Percentiles rank a stretch among this genome's conserved stretches.
Conservation (phyloP, 2,329 filamentous ascomycete genomes). For the Nigrospora osmanthi region DNA sequence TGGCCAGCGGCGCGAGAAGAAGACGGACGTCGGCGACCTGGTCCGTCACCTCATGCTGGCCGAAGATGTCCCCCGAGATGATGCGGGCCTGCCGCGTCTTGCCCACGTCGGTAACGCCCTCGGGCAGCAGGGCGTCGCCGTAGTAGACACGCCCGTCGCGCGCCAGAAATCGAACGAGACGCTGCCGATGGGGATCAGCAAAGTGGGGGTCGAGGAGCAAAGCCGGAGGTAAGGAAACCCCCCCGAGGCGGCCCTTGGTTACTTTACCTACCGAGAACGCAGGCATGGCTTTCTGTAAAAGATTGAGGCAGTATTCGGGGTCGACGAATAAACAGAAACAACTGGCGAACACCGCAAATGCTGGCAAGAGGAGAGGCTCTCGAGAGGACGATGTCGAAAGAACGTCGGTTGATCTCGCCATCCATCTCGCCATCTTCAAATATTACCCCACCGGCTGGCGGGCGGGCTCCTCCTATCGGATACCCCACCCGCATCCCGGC, state of each 20-base stretch:
- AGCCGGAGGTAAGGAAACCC: background rate
- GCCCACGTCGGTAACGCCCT: conserved; percentile 50
- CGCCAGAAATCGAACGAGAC: conserved; percentile 66
- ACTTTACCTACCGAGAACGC: conserved; percentile 31
- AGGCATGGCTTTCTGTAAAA: conserved; percentile 20
- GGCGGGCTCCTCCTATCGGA: background rate
- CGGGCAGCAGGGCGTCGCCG: conserved; percentile 64
- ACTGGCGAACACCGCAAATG: too few relatives aligned
- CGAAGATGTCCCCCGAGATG: conserved; percentile 59
- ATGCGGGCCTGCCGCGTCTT: conserved; percentile 53
- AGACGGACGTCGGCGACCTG: conserved; percentile 45
- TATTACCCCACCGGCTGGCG: too few relatives aligned
- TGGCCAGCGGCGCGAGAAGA: conserved; percentile 57
- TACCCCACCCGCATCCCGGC: background rate
- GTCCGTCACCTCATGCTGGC: conserved; percentile 55
- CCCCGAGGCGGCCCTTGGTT: conserved; percentile 11
- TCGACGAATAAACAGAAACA: too few relatives aligned
- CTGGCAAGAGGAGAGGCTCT: too few relatives aligned
- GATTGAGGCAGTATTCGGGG: too few relatives aligned
- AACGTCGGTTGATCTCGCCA: too few relatives aligned
- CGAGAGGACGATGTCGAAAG: too few relatives aligned
- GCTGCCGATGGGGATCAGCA: conserved; percentile 30
- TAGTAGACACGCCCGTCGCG: conserved; percentile 64
- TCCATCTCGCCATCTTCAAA: too few relatives aligned
- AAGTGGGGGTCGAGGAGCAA: background rate